These are phyloP conservation scores for Pythium chondricola DNA, from an alignment of 352 stramenopile species.

Conservation along the genomic window DNA sequence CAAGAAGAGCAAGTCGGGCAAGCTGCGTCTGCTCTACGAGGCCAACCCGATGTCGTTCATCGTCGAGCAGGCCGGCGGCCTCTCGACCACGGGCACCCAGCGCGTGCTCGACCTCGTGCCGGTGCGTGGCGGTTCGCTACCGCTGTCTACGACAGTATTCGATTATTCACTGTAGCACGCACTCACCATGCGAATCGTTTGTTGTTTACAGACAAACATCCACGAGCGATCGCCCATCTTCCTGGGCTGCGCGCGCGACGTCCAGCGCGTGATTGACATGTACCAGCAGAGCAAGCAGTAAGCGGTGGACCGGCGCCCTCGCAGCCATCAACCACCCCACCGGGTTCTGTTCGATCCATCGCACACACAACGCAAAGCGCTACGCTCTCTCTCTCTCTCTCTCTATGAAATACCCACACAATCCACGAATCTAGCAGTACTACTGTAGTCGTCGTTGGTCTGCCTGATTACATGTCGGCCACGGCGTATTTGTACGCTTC, in stretches of 20 bases:
- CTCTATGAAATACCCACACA: too few relatives aligned
- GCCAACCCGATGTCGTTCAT: slow-evolving; percentile 99
- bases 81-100: slow-evolving; percentile 92
- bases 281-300: slow-evolving; percentile 58
- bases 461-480: slow-evolving; percentile 72
- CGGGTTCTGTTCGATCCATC: too few relatives aligned
- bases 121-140: slow-evolving; percentile 21
- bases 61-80: slow-evolving; percentile 95
- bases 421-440: too few relatives aligned
- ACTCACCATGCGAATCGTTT: background rate
- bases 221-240: slow-evolving; percentile 98
- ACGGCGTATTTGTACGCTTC: slow-evolving; percentile 79
- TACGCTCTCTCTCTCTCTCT: too few relatives aligned
- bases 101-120: slow-evolving; percentile 93
- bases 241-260: slow-evolving; percentile 89
- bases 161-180: slow-evolving; percentile 1
- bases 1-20: slow-evolving; percentile 89
- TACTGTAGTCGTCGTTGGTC: too few relatives aligned
- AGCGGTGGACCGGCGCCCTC: too few relatives aligned
- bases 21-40: slow-evolving; percentile 98
- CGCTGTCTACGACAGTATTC: background rate
- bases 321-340: too few relatives aligned
- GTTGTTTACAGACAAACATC: slow-evolving; percentile 76
- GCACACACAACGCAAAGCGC: too few relatives aligned
- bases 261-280: slow-evolving; percentile 72